phyloP scores from a whole-genome alignment of 139 green algal genomes.

The Diplosphaera chodatii region DNA sequence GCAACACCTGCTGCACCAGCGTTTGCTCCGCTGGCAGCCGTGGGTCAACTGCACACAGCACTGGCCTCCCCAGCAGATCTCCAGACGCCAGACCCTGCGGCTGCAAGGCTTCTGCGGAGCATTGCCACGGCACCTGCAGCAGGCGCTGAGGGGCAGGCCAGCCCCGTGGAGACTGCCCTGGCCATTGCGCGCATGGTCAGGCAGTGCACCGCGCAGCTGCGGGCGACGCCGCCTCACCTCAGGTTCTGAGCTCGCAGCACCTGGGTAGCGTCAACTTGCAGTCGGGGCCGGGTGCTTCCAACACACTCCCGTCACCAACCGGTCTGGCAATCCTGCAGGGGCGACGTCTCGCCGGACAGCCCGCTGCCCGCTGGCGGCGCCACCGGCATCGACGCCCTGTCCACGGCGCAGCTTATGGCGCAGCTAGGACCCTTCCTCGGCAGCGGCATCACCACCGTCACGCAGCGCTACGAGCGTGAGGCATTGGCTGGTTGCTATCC shows the following conservation, averaged over 20 bases:
- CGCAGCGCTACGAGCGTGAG: neutral
- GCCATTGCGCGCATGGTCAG: conserved; percentile 47
- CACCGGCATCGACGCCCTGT: neutral
- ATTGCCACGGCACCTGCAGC: neutral
- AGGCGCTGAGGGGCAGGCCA: neutral
- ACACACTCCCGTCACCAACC: neutral
- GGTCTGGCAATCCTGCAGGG: too few species aligned
- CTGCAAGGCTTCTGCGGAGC: neutral
- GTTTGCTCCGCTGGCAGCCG: too few species aligned
- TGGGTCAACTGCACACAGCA: too few species aligned
- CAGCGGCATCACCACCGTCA: conserved; percentile 1
- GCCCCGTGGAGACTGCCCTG: conserved; percentile 16
- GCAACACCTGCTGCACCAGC: too few species aligned
- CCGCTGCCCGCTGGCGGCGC: neutral
- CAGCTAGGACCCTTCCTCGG: neutral
- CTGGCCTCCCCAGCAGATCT: neutral
- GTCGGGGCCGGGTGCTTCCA: too few species aligned
- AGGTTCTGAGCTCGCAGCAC: neutral
- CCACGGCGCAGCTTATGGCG: neutral
- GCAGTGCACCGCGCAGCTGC: conserved; percentile 41
- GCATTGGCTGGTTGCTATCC: too few species aligned
- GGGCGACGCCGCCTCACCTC: conserved; percentile 8
- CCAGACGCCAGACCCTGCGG: neutral
- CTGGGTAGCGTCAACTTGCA: too few species aligned
- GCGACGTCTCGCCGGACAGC: neutral